phyloP scores from a whole-genome alignment of 2,329 filamentous ascomycete genomes.

The Fusarium chaquense region DNA sequence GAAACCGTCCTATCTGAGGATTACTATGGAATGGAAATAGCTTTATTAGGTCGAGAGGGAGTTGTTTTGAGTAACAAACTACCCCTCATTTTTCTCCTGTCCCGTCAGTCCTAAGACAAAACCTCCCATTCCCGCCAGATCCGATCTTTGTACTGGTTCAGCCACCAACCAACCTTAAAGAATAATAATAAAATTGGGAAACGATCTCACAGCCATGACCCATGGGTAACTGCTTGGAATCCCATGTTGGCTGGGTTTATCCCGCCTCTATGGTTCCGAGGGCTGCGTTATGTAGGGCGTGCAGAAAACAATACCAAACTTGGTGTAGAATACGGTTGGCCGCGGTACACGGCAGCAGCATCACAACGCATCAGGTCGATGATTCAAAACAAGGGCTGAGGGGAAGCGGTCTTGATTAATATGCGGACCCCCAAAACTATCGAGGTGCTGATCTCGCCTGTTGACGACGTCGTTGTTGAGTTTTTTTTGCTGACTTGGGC shows the following conservation, averaged over 20 bases:
- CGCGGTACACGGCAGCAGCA: not conserved
- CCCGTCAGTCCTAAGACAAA: constrained; percentile 5
- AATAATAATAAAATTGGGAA: not conserved
- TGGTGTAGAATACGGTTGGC: constrained; percentile 5
- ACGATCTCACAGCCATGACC: constrained; percentile 5
- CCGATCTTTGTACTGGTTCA: constrained; percentile 25
- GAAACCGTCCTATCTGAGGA: constrained; percentile 12
- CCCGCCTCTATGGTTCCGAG: constrained; percentile 1
- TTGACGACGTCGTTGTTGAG: not conserved
- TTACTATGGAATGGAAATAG: constrained; percentile 7
- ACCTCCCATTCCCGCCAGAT: constrained; percentile 23
- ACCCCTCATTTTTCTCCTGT: constrained; percentile 29
- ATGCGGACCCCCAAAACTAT: constrained; percentile 1
- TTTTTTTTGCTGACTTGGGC: constrained; percentile 6
- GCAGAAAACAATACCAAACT: constrained; percentile 9
- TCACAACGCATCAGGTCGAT: constrained; percentile 7
- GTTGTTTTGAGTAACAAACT: constrained; percentile 22
- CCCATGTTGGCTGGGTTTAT: constrained; percentile 5
- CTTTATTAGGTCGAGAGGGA: not conserved
- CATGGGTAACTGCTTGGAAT: constrained; percentile 22
- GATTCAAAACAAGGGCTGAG: constrained; percentile 14
- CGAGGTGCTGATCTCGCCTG: constrained; percentile 14
- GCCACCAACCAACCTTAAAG: constrained; percentile 22
- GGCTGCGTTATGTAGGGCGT: not conserved
- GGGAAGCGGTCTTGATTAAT: not conserved